Percentiles rank a stretch among this genome's conserved stretches.
Conservation (phyloP, 225 moss, liverwort and hornwort genomes). For the Sphagnum contortum region DNA sequence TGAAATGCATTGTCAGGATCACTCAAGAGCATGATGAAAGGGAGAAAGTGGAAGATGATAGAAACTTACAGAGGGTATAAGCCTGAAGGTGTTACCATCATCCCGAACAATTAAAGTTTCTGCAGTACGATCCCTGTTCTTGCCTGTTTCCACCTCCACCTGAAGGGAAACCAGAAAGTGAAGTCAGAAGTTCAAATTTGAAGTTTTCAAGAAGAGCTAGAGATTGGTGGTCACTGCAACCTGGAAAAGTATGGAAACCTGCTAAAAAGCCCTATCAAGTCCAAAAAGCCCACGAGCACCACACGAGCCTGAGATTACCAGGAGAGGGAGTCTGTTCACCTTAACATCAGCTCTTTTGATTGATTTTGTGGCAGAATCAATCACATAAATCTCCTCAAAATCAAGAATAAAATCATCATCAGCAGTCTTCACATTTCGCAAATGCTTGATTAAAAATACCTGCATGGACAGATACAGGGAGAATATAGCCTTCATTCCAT, state of each 20-base stretch:
- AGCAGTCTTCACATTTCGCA: constrained; percentile 60
- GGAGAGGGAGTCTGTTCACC: constrained; percentile 14
- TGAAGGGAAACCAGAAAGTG: constrained; percentile 5
- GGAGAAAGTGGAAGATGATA: too few species aligned
- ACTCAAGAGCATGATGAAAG: too few species aligned
- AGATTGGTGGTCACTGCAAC: not conserved
- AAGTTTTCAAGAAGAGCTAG: too few species aligned
- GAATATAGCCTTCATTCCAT: too few species aligned
- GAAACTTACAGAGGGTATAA: constrained; percentile 53
- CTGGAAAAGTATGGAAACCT: not conserved
- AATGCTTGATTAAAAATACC: constrained; percentile 84
- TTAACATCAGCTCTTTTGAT: constrained; percentile 76
- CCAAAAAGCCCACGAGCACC: not conserved
- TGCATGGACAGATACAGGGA: constrained; percentile 6
- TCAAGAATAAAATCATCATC: constrained; percentile 75
- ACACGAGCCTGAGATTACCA: not conserved
- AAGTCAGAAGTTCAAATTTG: too few species aligned
- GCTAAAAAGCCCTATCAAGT: not conserved
- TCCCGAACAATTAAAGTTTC: constrained; percentile 87
- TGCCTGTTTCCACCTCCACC: constrained; percentile 86
- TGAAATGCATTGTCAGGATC: too few species aligned
- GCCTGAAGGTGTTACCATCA: constrained; percentile 69
- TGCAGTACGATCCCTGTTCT: constrained; percentile 59
- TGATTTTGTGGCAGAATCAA: constrained; percentile 63
- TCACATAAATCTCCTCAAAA: constrained; percentile 85